Conservation (phyloP, 208 protist species). For the Wallacemonas sp. region DNA sequence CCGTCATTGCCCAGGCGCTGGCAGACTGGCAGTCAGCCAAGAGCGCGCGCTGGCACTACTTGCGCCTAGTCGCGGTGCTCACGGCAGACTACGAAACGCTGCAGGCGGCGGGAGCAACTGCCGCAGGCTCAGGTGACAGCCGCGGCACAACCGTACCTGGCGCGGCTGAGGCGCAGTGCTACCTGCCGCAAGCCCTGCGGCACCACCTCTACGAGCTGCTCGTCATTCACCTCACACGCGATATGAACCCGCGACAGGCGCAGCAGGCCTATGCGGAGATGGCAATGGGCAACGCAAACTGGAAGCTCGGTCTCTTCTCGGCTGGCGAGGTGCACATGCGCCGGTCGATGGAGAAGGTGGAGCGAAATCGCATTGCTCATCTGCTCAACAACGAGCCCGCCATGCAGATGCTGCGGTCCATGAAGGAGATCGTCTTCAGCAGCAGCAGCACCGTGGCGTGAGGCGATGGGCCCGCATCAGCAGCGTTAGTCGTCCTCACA, state of each 20-base stretch:
- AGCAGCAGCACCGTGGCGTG: neutral
- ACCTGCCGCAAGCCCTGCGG: constrained; percentile 1
- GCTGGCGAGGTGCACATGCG: constrained; percentile 89
- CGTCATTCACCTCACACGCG: constrained; percentile 35
- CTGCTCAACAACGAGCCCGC: constrained; percentile 84
- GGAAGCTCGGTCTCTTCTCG: constrained; percentile 85
- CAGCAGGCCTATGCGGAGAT: constrained; percentile 75
- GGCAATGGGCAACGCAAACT: constrained; percentile 80
- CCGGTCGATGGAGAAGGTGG: constrained; percentile 76
- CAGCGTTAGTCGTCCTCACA: too few species aligned
- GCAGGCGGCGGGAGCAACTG: too few species aligned
- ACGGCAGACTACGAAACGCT: constrained; percentile 52
- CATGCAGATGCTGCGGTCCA: constrained; percentile 65
- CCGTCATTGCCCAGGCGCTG: constrained; percentile 33
- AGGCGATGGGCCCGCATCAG: too few species aligned
- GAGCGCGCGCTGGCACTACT: constrained; percentile 39
- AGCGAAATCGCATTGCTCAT: constrained; percentile 77
- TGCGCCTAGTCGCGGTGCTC: constrained; percentile 62
- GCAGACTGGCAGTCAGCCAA: constrained; percentile 38
- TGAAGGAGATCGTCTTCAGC: constrained; percentile 38
- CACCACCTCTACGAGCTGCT: constrained; percentile 14
- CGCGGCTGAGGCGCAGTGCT: neutral
- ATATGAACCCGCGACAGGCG: constrained; percentile 36
- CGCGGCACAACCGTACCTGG: neutral
- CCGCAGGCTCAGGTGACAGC: too few species aligned